Evolutionary conservation across 73 alveolate genomes (phyloP).

Genomic region (Tetrahymena borealis): DNA sequence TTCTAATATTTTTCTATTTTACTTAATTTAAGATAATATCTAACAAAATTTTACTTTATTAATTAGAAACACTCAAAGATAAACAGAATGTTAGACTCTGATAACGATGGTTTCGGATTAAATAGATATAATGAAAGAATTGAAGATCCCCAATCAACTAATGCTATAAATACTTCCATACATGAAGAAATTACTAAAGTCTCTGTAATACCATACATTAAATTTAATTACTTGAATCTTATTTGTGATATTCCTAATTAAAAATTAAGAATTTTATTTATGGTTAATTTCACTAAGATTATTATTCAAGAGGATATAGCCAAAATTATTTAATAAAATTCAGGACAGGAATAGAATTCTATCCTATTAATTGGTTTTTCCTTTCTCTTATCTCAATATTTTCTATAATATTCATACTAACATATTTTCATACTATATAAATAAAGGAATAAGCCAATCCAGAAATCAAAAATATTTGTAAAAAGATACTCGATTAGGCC

Average conservation of each 20-base stretch:
- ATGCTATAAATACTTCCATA: not conserved
- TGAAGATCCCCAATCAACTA: not conserved
- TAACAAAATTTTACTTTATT: not conserved
- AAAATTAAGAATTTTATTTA: no score
- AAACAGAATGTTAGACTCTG: not conserved
- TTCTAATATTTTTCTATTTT: no score
- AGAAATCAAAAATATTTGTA: not conserved
- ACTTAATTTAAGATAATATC: not conserved
- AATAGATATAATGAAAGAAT: not conserved
- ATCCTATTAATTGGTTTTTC: no score
- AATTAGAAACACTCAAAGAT: not conserved
- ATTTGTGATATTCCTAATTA: no score
- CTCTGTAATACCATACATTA: not conserved
- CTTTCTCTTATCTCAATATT: not conserved
- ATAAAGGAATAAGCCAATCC: not conserved
- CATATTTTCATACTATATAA: not conserved
- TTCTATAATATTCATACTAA: not conserved
- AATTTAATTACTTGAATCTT: no score
- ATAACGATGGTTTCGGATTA: not conserved
- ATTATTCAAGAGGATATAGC: no score
- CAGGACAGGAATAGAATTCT: no score
- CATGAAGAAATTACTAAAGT: not conserved
- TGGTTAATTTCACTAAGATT: no score
- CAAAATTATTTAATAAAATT: no score
- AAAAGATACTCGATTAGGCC: not conserved